These are phyloP conservation scores for Ceraceosorus guamensis DNA, from an alignment of 1,284 basidiomycete genomes.

Conservation along the genomic window DNA sequence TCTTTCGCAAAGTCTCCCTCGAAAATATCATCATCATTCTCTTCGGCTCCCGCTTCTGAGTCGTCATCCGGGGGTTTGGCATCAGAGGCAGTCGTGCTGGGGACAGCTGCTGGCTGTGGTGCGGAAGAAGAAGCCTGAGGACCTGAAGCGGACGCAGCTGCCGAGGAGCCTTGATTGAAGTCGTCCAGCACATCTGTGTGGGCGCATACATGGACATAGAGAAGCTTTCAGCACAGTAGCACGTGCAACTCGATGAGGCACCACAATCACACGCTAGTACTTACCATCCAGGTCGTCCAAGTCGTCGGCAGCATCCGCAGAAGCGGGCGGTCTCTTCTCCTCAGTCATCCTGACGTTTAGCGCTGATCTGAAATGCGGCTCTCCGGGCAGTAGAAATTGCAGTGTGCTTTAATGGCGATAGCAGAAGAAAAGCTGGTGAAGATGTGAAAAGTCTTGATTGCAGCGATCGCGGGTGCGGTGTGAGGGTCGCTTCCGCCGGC, in stretches of 20 bases:
- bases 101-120: neutral
- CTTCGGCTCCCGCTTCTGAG: slow-evolving; percentile 12
- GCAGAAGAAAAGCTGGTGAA: no score
- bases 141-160: slow-evolving; percentile 19
- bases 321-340: slow-evolving; percentile 3
- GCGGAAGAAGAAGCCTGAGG: slow-evolving; percentile 31
- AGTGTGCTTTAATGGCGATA: no score
- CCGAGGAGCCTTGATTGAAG: slow-evolving; percentile 36
- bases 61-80: neutral
- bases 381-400: no score
- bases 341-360: neutral
- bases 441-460: no score
- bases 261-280: slow-evolving; percentile 1
- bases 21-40: slow-evolving; percentile 43
- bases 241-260: no score
- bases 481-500: no score
- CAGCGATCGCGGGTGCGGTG: no score
- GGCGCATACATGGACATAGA: no score
- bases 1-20: slow-evolving; percentile 61
- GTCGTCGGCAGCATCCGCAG: no score
- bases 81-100: neutral
- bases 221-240: neutral
- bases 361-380: neutral
- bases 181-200: slow-evolving; percentile 58
- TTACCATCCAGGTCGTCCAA: slow-evolving; percentile 45